phyloP scores from a whole-genome alignment of 306 rosid genomes.

The Glycine tomentella region DNA sequence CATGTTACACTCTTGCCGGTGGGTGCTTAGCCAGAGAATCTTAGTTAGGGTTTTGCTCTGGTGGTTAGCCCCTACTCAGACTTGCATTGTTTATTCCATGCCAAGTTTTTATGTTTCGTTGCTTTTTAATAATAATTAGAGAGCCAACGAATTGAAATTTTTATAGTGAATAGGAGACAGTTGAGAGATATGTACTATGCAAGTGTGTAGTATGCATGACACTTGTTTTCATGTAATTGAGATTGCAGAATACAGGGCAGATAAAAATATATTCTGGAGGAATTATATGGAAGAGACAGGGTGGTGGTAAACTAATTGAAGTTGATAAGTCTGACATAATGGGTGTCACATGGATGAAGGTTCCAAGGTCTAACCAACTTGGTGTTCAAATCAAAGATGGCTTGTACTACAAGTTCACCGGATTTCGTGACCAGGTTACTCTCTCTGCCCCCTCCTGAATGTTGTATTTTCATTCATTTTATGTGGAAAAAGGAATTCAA shows the following conservation, averaged over 20 bases:
- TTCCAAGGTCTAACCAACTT: slow-evolving; percentile 91
- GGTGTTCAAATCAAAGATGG: slow-evolving; percentile 95
- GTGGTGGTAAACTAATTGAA: slow-evolving; percentile 94
- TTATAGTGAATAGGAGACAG: slow-evolving; percentile 3
- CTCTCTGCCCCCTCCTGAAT: not conserved
- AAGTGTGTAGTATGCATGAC: not conserved
- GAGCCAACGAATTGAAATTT: not conserved
- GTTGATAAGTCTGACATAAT: slow-evolving; percentile 91
- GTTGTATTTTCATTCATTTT: slow-evolving; percentile 7
- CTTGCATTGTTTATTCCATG: slow-evolving; percentile 19
- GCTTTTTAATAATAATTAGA: not conserved
- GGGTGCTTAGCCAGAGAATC: no score
- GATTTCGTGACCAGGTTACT: slow-evolving; percentile 96
- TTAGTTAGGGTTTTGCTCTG: no score
- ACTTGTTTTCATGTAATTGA: slow-evolving; percentile 22
- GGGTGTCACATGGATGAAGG: slow-evolving; percentile 98
- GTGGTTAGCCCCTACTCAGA: not conserved
- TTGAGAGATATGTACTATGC: no score
- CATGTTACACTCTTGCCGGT: no score
- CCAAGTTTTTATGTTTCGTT: not conserved
- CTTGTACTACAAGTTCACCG: slow-evolving; percentile 86
- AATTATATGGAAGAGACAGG: slow-evolving; percentile 91
- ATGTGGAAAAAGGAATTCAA: slow-evolving; percentile 17
- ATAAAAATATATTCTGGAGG: slow-evolving; percentile 85
- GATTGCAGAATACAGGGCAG: slow-evolving; percentile 92